Evolutionary conservation across 352 stramenopile species (phyloP).

Genomic region (Globisporangium ultimum): DNA sequence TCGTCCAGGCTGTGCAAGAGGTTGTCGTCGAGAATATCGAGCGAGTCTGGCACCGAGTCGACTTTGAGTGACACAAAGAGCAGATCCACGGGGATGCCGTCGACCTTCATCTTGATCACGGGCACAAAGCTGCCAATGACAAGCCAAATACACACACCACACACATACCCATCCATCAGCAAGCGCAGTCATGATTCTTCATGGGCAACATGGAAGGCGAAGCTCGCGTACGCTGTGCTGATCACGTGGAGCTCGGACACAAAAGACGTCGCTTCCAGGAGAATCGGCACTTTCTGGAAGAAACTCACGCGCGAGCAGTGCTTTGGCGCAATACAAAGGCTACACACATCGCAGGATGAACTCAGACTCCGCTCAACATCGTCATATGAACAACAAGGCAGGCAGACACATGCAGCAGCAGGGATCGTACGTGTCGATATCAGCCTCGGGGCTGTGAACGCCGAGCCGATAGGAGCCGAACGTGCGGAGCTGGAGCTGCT

Average conservation of each 20-base stretch:
- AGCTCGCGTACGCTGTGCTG: constrained; percentile 79
- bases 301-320: constrained; percentile 85
- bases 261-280: constrained; percentile 65
- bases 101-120: constrained; percentile 93
- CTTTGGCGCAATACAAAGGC: constrained; percentile 76
- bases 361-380: background rate
- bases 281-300: constrained; percentile 80
- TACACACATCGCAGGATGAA: constrained; percentile 16
- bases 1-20: constrained; percentile 91
- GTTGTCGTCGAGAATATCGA: constrained; percentile 81
- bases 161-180: background rate
- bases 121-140: constrained; percentile 67
- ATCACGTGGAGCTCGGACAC: constrained; percentile 83
- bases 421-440: constrained; percentile 75
- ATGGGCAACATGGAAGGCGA: background rate
- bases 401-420: background rate
- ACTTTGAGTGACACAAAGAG: constrained; percentile 88
- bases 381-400: background rate
- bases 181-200: no score
- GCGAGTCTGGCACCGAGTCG: constrained; percentile 46
- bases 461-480: constrained; percentile 92
- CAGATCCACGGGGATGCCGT: constrained; percentile 90
- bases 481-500: constrained; percentile 68
- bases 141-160: background rate
- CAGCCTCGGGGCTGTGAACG: constrained; percentile 81